These are phyloP conservation scores for Penicillium canescens DNA, from an alignment of 495 filamentous ascomycete species.

Conservation along the genomic window DNA sequence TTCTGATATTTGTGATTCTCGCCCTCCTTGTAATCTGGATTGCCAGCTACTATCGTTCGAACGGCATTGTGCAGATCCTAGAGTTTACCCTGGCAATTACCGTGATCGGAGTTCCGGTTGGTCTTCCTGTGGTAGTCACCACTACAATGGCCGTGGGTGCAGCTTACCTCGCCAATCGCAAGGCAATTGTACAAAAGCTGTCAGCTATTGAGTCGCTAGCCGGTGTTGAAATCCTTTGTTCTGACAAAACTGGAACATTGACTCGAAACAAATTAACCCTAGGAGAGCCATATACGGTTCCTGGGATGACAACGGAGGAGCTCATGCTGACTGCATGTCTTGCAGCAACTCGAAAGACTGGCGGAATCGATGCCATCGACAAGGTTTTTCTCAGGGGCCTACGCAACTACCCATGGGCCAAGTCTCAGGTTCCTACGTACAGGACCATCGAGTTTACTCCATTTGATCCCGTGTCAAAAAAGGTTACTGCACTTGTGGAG, in stretches of 20 bases:
- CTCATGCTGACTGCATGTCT: slow-evolving; percentile 91
- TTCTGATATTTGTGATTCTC: slow-evolving; percentile 77
- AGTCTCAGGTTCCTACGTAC: slow-evolving; percentile 72
- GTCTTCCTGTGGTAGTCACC: slow-evolving; percentile 92
- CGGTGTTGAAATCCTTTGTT: slow-evolving; percentile 92
- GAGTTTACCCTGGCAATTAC: slow-evolving; percentile 83
- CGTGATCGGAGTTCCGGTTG: slow-evolving; percentile 91
- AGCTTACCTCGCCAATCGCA: slow-evolving; percentile 83
- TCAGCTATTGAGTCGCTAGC: slow-evolving; percentile 92
- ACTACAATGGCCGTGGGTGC: slow-evolving; percentile 97
- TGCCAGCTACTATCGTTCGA: slow-evolving; percentile 82
- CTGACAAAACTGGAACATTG: slow-evolving; percentile 85
- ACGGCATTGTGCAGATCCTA: slow-evolving; percentile 70
- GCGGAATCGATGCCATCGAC: slow-evolving; percentile 93
- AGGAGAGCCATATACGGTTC: slow-evolving; percentile 77
- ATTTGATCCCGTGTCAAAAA: slow-evolving; percentile 94
- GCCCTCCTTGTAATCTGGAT: slow-evolving; percentile 84
- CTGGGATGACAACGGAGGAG: slow-evolving; percentile 76
- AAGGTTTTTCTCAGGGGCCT: slow-evolving; percentile 88
- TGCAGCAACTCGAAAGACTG: slow-evolving; percentile 90
- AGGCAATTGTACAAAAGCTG: slow-evolving; percentile 92
- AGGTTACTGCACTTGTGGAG: slow-evolving; percentile 81
- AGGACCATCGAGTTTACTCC: slow-evolving; percentile 78
- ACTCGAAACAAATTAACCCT: slow-evolving; percentile 93
- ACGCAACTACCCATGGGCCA: slow-evolving; percentile 75